phyloP scores from a whole-genome alignment of 2,329 filamentous ascomycete genomes.

The Sporothrix inflata region DNA sequence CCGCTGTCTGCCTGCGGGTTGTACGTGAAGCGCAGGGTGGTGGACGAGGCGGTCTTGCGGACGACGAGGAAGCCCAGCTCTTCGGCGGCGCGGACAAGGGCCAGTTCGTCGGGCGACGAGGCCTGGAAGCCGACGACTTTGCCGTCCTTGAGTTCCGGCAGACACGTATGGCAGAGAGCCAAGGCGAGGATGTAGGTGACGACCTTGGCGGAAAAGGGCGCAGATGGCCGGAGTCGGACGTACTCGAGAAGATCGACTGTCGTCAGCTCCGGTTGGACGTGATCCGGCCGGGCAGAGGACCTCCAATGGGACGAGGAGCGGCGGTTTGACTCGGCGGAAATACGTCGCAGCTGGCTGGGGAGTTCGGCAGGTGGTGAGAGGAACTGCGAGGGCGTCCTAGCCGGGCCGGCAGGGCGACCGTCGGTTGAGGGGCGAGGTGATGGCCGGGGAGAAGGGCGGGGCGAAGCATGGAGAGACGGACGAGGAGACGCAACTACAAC shows the following conservation, averaged over 20 bases:
- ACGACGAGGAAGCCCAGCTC: conserved; percentile 81
- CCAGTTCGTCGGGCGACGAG: conserved; percentile 86
- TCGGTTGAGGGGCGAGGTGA: not conserved
- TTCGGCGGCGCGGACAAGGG: conserved; percentile 80
- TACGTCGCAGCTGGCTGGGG: not conserved
- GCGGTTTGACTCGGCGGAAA: conserved; percentile 35
- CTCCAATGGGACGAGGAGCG: conserved; percentile 56
- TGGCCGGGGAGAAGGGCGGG: not conserved
- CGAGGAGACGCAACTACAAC: not conserved
- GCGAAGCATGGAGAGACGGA: not conserved
- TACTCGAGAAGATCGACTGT: conserved; percentile 79
- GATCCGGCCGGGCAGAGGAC: conserved; percentile 52
- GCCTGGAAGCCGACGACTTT: conserved; percentile 69
- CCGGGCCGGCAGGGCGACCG: not conserved
- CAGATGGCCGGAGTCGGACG: conserved; percentile 73
- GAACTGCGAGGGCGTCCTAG: not conserved
- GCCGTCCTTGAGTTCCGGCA: conserved; percentile 77
- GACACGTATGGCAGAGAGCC: conserved; percentile 86
- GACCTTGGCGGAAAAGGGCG: conserved; percentile 75
- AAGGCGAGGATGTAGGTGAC: conserved; percentile 82
- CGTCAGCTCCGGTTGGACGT: conserved; percentile 59
- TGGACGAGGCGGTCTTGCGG: conserved; percentile 70
- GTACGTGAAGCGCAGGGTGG: conserved; percentile 56
- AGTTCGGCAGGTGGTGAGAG: not conserved
- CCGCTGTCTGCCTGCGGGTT: conserved; percentile 34